phyloP scores from a whole-genome alignment of 2,329 filamentous ascomycete species.

The Taxawa tesnikishii region DNA sequence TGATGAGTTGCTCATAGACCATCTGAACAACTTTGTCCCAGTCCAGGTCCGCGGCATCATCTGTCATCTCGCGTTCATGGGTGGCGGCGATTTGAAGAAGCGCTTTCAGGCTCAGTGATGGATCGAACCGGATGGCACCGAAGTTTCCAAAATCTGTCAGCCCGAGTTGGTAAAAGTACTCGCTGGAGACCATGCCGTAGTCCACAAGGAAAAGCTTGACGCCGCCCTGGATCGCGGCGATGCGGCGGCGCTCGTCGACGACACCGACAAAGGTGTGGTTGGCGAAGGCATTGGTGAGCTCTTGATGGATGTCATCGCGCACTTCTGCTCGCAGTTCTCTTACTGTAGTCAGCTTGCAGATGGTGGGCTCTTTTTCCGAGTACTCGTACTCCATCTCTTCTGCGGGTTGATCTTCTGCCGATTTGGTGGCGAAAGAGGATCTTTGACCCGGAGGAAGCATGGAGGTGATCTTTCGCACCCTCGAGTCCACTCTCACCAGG shows the following conservation, averaged over 20 bases:
- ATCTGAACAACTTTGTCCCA: conserved; percentile 52
- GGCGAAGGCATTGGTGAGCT: conserved; percentile 75
- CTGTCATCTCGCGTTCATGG: conserved; percentile 38
- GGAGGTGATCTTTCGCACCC: conserved; percentile 84
- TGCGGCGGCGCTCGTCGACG: conserved; percentile 72
- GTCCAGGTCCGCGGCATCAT: conserved; percentile 46
- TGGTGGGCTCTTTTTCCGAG: conserved; percentile 54
- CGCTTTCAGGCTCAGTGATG: conserved; percentile 57
- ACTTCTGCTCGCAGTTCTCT: conserved; percentile 74
- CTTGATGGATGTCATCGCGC: conserved; percentile 68
- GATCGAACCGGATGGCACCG: conserved; percentile 67
- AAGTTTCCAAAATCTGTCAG: conserved; percentile 96
- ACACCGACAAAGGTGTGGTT: conserved; percentile 88
- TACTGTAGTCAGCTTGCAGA: conserved; percentile 69
- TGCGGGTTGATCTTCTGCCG: conserved; percentile 13
- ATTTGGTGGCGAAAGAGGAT: conserved; percentile 22
- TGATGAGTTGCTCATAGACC: conserved; percentile 57
- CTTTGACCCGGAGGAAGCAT: conserved; percentile 59
- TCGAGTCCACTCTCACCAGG: conserved; percentile 79
- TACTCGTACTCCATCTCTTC: conserved; percentile 58
- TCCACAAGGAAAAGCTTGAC: conserved; percentile 88
- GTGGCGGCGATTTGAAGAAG: conserved; percentile 63
- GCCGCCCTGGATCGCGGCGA: conserved; percentile 87
- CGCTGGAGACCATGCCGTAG: conserved; percentile 72
- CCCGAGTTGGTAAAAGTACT: conserved; percentile 92